These are phyloP conservation scores for Venturiaceae sp. DNA, from an alignment of 2,329 filamentous ascomycete genomes.

Conservation along the genomic window DNA sequence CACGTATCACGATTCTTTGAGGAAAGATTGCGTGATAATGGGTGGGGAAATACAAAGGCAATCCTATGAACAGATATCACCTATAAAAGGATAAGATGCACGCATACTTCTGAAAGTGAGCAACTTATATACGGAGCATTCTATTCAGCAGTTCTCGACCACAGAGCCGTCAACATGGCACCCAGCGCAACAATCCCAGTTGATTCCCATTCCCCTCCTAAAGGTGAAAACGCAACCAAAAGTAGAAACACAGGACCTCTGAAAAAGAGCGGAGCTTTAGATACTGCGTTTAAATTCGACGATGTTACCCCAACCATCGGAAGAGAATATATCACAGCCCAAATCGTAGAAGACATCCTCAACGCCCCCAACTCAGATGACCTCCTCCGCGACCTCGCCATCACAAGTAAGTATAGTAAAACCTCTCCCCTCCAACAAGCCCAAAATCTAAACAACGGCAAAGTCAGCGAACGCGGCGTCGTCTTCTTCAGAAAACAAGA, in stretches of 20 bases:
- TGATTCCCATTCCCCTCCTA: background rate
- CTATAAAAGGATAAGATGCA: background rate
- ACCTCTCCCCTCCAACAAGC: background rate
- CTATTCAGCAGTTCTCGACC: too few species aligned
- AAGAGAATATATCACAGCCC: conserved; percentile 47
- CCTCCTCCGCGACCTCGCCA: conserved; percentile 32
- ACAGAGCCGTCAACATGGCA: too few species aligned
- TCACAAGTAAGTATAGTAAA: conserved; percentile 42
- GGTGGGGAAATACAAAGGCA: background rate
- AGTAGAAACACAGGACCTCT: conserved; percentile 25
- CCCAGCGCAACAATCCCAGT: background rate
- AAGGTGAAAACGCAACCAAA: background rate
- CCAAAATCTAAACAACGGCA: conserved; percentile 1
- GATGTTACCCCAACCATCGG: conserved; percentile 55
- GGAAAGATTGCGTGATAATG: background rate
- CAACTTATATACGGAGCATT: background rate
- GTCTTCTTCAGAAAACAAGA: conserved; percentile 61
- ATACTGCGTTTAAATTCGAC: conserved; percentile 40
- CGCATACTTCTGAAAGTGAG: background rate
- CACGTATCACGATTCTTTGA: background rate
- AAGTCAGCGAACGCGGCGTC: conserved; percentile 59
- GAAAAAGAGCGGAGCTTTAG: conserved; percentile 40
- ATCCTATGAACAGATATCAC: background rate
- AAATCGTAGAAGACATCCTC: conserved; percentile 35
- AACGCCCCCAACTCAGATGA: conserved; percentile 26